Conservation (phyloP, 805 yeast species). For the Scheffersomyces spartinae region DNA sequence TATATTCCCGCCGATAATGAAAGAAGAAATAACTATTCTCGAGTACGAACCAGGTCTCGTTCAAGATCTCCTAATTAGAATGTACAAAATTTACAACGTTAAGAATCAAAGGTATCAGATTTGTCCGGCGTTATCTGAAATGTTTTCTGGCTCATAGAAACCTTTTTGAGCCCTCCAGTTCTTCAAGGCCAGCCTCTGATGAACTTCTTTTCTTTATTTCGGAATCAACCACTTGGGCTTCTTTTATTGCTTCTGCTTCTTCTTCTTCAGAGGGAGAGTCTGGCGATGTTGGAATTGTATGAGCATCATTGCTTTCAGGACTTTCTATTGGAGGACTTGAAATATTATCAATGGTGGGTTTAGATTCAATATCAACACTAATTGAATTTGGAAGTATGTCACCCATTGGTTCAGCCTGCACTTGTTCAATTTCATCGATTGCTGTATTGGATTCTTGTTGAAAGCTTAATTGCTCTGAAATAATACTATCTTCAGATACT, state of each 20-base stretch:
- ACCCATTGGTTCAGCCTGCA: constrained; percentile 1
- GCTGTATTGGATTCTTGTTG: constrained; percentile 1
- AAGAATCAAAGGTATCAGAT: not conserved
- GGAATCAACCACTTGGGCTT: constrained; percentile 1
- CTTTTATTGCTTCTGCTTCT: constrained; percentile 1
- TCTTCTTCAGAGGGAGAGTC: not conserved
- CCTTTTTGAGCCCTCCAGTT: not conserved
- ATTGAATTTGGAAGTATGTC: no score
- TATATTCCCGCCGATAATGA: constrained; percentile 1
- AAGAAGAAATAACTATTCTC: not conserved
- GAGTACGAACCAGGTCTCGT: constrained; percentile 5
- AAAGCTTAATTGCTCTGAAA: no score
- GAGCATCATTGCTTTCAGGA: constrained; percentile 1
- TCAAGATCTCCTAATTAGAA: not conserved
- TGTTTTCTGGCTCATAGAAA: not conserved
- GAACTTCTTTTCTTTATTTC: no score
- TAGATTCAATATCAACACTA: no score
- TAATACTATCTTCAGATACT: constrained; percentile 1
- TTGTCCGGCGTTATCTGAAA: not conserved
- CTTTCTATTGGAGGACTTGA: constrained; percentile 14
- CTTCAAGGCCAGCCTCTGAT: not conserved
- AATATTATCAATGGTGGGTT: constrained; percentile 14
- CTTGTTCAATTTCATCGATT: not conserved
- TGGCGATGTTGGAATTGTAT: not conserved
- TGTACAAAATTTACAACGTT: not conserved